Conservation (phyloP, 805 yeast genomes). For the Saccharomyces mikatae region DNA sequence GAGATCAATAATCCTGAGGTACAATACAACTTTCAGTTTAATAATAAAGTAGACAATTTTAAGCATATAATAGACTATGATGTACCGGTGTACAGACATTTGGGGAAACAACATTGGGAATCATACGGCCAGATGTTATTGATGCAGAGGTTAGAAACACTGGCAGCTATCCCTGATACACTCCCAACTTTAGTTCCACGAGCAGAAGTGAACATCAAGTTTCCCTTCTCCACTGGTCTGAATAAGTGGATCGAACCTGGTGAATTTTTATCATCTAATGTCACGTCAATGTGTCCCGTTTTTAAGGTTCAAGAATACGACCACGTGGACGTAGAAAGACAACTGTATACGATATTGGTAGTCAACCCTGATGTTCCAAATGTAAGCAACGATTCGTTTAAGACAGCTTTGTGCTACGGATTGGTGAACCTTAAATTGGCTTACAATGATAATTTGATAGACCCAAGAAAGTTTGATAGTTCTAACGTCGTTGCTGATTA, state of each 20-base stretch:
- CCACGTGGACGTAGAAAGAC: slow-evolving; percentile 31
- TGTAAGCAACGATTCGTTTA: slow-evolving; percentile 54
- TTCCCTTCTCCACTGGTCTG: slow-evolving; percentile 59
- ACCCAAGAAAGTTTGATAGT: slow-evolving; percentile 30
- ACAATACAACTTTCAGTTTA: slow-evolving; percentile 50
- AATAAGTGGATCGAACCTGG: slow-evolving; percentile 78
- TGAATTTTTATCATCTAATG: slow-evolving; percentile 58
- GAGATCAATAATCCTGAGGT: slow-evolving; percentile 83
- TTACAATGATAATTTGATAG: slow-evolving; percentile 49
- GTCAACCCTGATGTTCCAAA: slow-evolving; percentile 93
- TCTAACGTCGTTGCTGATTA: slow-evolving; percentile 47
- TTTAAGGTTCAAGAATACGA: slow-evolving; percentile 70
- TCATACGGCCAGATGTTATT: slow-evolving; percentile 59
- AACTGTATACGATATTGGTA: slow-evolving; percentile 65
- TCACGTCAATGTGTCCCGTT: slow-evolving; percentile 69
- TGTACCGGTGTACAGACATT: slow-evolving; percentile 72
- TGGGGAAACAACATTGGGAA: slow-evolving; percentile 67
- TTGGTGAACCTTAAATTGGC: slow-evolving; percentile 54
- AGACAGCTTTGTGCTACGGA: slow-evolving; percentile 71
- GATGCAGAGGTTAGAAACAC: slow-evolving; percentile 87
- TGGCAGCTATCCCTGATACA: slow-evolving; percentile 86
- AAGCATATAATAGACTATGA: slow-evolving; percentile 51
- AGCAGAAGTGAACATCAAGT: slow-evolving; percentile 66
- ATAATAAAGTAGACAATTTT: slow-evolving; percentile 32
- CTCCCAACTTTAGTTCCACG: slow-evolving; percentile 79